Evolutionary conservation across 2,329 filamentous ascomycete species (phyloP), one percentile per base, ranked within the genome.

Genomic region (Microdochium nivale): DNA sequence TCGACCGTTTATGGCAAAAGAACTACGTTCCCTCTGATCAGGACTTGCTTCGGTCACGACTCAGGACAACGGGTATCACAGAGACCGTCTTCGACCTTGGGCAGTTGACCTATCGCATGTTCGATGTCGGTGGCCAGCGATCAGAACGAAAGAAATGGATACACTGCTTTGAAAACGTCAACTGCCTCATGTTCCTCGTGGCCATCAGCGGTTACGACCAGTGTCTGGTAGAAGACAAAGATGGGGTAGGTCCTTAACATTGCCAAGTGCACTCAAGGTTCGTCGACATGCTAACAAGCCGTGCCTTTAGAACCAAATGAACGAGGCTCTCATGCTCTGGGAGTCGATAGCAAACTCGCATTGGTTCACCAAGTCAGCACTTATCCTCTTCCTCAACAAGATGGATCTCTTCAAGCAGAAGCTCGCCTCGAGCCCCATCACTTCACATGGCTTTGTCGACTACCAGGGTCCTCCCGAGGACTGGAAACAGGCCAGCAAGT

Each of bases 131-230:
- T 66, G 90, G 90, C 53, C 90, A 96, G 67, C 79, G 90, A 61
- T 95, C 90, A 25, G 90, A 96, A 70, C 86, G 90, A 56, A 95
- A 95, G 79, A 96, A 96, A 76, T 96, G 90, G 90, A 95, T 96
- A 56, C 90, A 96, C 68, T 94, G 90, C 65, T 96, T 96, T 66
- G 90, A 96, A 67, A 94, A 94, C 58, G 90, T 96, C 56, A 90
- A 94, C 64, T 91, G 89, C 59, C 77, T 97, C 51, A 76, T 97
- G 40, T 97, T 97, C 72, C 80, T 97, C 59, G 92, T 96, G 50
- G 91, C 92, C 48, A 91, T 97, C 60, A 96, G 90, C 57, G 92
- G 92, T 54, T 97, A 96, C 68, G 92, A 97, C 65, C 94, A 97
- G 69, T 95, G 91, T 63, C 74, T 97, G 48, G 90, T 96, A 3